Conservation (phyloP, 495 filamentous ascomycete genomes). For the Penicillium ucsense region DNA sequence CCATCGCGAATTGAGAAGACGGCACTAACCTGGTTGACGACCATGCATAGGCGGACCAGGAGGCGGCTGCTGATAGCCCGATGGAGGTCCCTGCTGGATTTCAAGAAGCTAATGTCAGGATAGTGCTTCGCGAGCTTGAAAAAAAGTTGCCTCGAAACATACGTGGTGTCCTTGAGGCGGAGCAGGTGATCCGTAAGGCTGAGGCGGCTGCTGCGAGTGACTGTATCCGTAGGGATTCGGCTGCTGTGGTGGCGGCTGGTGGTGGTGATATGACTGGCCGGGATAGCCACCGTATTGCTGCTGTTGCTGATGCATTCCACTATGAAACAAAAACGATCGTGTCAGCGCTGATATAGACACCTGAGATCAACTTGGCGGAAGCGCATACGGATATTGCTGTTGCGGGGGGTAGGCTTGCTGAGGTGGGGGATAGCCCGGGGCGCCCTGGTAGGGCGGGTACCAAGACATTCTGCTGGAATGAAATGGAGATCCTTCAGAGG, state of each 20-base stretch:
- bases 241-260: slow-evolving; percentile 24
- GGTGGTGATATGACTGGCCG: slow-evolving; percentile 37
- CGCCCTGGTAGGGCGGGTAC: slow-evolving; percentile 39
- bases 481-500: background rate
- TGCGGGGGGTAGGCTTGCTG: slow-evolving; percentile 27
- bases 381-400: slow-evolving; percentile 29
- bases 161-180: slow-evolving; percentile 37
- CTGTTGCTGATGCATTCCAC: slow-evolving; percentile 26
- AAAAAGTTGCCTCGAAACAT: slow-evolving; percentile 4
- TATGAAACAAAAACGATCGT: slow-evolving; percentile 8
- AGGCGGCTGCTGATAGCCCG: slow-evolving; percentile 29
- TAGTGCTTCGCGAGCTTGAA: background rate
- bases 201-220: slow-evolving; percentile 32
- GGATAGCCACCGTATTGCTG: slow-evolving; percentile 38
- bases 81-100: slow-evolving; percentile 15
- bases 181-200: slow-evolving; percentile 30
- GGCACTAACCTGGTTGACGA: slow-evolving; percentile 26
- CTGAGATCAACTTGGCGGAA: slow-evolving; percentile 9
- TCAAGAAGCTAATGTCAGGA: slow-evolving; percentile 1
- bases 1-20: background rate
- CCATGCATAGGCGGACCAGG: slow-evolving; percentile 18
- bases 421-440: slow-evolving; percentile 41
- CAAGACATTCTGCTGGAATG: slow-evolving; percentile 35
- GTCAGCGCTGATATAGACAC: background rate
- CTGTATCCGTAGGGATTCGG: slow-evolving; percentile 39